Percentiles rank a stretch among this genome's conserved stretches.
These are phyloP conservation scores for Irpex sp. DNA, from an alignment of 1,284 basidiomycete genomes.

Conservation along the genomic window DNA sequence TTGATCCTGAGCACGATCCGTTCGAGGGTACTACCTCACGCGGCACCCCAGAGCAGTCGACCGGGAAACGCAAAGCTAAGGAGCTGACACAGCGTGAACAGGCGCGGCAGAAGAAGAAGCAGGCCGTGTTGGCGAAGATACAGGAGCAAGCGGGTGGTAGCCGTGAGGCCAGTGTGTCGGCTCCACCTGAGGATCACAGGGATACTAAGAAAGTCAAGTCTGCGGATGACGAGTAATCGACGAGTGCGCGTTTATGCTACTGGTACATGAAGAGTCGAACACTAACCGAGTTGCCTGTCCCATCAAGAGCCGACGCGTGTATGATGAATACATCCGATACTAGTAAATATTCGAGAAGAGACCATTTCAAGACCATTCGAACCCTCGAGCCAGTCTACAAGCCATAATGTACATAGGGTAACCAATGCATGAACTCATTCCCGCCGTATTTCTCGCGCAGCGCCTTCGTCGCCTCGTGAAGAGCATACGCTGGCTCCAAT, in stretches of 20 bases:
- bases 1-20: slow-evolving; percentile 42
- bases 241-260: background rate
- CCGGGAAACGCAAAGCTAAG: slow-evolving; percentile 8
- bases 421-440: background rate
- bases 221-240: background rate
- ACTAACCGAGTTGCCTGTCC: background rate
- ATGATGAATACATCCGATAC: background rate
- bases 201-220: slow-evolving; percentile 18
- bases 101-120: slow-evolving; percentile 28
- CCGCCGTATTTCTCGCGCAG: background rate
- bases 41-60: slow-evolving; percentile 3
- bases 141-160: slow-evolving; percentile 15
- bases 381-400: background rate
- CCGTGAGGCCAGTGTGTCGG: slow-evolving; percentile 1
- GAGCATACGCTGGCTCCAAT: background rate
- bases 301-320: background rate
- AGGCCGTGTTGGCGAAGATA: slow-evolving; percentile 27
- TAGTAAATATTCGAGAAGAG: background rate
- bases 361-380: background rate
- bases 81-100: slow-evolving; percentile 27
- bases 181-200: slow-evolving; percentile 13
- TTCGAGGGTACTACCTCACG: slow-evolving; percentile 2
- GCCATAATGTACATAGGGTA: background rate
- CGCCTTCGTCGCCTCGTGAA: background rate
- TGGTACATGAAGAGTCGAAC: background rate